Evolutionary conservation across 169 alveolate genomes (phyloP).

Genomic region (Eimeria sp.): DNA sequence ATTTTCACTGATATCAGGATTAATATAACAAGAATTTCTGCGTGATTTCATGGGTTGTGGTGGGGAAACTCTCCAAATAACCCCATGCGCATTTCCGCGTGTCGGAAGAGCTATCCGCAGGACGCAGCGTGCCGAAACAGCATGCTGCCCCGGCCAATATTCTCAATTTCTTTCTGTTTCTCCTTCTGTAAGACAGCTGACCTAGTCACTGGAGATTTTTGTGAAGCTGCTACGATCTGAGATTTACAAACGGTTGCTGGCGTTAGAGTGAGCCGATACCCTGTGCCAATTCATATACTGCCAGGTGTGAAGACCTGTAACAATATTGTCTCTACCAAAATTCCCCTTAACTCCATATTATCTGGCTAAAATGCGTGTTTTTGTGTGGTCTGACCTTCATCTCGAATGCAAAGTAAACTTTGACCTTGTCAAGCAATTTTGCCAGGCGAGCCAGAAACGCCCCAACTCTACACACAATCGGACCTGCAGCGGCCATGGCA

Average conservation of each 20-base stretch:
- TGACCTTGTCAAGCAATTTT: constrained; percentile 61
- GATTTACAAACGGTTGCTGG: neutral
- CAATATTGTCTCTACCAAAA: neutral
- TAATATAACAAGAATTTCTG: neutral
- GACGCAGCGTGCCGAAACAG: constrained; percentile 12
- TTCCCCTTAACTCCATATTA: neutral
- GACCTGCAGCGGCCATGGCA: neutral
- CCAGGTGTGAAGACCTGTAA: neutral
- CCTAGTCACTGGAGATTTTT: neutral
- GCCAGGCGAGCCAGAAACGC: constrained; percentile 36
- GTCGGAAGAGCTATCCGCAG: neutral
- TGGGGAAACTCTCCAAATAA: neutral
- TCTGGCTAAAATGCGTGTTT: constrained; percentile 44
- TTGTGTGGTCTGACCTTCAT: constrained; percentile 73
- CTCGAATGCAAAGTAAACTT: constrained; percentile 43
- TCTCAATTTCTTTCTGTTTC: neutral
- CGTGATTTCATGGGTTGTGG: neutral
- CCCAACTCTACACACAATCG: neutral
- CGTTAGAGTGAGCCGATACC: neutral
- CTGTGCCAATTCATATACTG: neutral
- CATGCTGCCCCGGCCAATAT: neutral
- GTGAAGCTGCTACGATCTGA: neutral
- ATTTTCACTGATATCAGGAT: neutral
- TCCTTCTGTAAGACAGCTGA: neutral
- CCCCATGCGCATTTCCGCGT: neutral